A percentile compares a stretch with the other conserved stretches of the same genome.
Evolutionary conservation across 768 basidiomycete species (phyloP).

Genomic region (Phylloporus rhodoxanthus): DNA sequence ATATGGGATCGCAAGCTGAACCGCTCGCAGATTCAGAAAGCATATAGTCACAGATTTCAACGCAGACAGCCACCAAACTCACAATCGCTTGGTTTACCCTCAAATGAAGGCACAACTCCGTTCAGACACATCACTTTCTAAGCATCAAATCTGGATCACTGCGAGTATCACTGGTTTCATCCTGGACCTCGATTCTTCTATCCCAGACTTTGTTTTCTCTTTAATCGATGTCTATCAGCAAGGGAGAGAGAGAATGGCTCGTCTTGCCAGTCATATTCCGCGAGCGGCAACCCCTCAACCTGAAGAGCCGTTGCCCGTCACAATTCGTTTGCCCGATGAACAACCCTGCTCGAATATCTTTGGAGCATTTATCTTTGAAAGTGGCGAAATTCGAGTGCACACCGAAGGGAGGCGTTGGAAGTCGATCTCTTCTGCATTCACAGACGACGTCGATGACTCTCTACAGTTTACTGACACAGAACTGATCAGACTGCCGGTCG

Average conservation of each 20-base stretch:
- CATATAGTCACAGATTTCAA: slow-evolving; percentile 63
- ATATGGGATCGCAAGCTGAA: slow-evolving; percentile 3
- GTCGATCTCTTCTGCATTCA: slow-evolving; percentile 29
- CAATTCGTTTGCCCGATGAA: slow-evolving; percentile 13
- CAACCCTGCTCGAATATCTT: slow-evolving; percentile 55
- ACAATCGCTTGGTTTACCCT: slow-evolving; percentile 73
- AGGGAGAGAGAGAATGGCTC: slow-evolving; percentile 73
- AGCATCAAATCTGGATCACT: slow-evolving; percentile 52
- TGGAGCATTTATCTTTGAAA: slow-evolving; percentile 69
- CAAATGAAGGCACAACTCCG: slow-evolving; percentile 73
- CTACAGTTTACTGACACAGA: slow-evolving; percentile 47
- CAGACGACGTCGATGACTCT: slow-evolving; percentile 49
- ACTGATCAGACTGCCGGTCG: slow-evolving; percentile 64
- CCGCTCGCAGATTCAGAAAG: slow-evolving; percentile 67
- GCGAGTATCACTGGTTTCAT: slow-evolving; percentile 81
- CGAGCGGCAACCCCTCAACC: slow-evolving; percentile 22
- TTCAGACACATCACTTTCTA: slow-evolving; percentile 43
- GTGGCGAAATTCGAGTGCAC: slow-evolving; percentile 77
- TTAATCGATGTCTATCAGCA: slow-evolving; percentile 78
- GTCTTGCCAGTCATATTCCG: slow-evolving; percentile 52
- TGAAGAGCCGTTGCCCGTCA: slow-evolving; percentile 2
- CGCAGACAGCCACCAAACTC: slow-evolving; percentile 58
- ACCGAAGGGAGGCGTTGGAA: slow-evolving; percentile 42
- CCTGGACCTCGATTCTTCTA: slow-evolving; percentile 75
- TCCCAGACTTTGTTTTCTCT: slow-evolving; percentile 75